Evolutionary conservation across 2,329 filamentous ascomycete genomes (phyloP).

Genomic region (Monilinia laxa): DNA sequence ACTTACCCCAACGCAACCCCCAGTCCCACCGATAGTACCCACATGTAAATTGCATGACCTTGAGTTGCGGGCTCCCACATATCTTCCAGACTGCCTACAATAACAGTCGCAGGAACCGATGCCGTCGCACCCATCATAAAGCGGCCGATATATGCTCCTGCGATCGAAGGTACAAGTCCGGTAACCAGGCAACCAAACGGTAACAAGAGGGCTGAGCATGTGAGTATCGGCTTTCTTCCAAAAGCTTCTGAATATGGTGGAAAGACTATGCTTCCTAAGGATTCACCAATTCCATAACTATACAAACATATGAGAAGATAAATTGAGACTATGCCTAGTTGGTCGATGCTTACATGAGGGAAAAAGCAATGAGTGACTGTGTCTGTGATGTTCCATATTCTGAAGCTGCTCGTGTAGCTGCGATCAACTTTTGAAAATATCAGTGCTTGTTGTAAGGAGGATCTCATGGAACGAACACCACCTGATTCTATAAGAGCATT

Average conservation of each 20-base stretch:
- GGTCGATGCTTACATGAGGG: conserved; percentile 8
- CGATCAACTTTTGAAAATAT: conserved; percentile 9
- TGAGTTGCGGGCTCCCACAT: conserved; percentile 48
- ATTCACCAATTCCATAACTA: conserved; percentile 39
- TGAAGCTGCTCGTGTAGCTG: conserved; percentile 8
- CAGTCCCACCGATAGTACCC: conserved; percentile 46
- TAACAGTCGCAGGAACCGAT: conserved; percentile 49
- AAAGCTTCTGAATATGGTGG: conserved; percentile 44
- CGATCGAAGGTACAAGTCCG: conserved; percentile 42
- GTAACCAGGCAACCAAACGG: conserved; percentile 43
- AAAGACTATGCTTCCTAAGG: conserved; percentile 43
- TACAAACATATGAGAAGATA: neutral
- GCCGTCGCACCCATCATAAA: conserved; percentile 48
- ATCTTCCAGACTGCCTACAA: conserved; percentile 51
- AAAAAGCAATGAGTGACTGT: conserved; percentile 14
- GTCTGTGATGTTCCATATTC: conserved; percentile 17
- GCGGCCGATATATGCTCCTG: conserved; percentile 45
- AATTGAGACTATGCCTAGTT: neutral
- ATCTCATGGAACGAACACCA: neutral
- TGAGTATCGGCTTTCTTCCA: conserved; percentile 42
- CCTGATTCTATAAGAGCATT: conserved; percentile 16
- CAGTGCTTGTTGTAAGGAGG: neutral
- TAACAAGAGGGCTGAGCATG: conserved; percentile 40
- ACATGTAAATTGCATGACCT: conserved; percentile 49
- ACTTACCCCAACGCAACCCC: conserved; percentile 41